Percentiles rank a stretch among this genome's conserved stretches.
Conservation (phyloP, 306 rosid genomes). For the Quercus cerris region DNA sequence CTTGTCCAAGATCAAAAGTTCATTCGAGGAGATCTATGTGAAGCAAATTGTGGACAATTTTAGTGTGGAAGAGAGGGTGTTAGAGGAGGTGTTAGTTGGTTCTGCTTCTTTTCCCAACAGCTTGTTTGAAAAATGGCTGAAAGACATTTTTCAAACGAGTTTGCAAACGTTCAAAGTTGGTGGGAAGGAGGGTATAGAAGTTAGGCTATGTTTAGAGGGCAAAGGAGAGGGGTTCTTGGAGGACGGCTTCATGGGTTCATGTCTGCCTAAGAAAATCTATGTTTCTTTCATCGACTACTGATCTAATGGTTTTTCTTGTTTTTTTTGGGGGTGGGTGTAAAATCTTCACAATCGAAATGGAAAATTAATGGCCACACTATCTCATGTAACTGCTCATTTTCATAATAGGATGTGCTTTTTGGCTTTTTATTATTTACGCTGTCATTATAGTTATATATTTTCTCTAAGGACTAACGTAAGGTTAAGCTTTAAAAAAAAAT, state of each 20-base stretch:
- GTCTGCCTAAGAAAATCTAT: constrained; percentile 72
- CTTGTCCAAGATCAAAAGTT: constrained; percentile 43
- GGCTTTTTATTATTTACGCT: background rate
- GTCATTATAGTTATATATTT: too few species aligned
- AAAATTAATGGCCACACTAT: constrained; percentile 29
- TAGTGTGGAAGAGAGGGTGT: constrained; percentile 68
- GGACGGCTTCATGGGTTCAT: constrained; percentile 72
- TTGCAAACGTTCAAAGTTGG: constrained; percentile 52
- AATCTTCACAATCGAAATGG: constrained; percentile 25
- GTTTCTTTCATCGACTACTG: constrained; percentile 61
- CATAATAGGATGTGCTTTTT: constrained; percentile 51
- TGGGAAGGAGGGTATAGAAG: constrained; percentile 65
- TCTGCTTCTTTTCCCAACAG: constrained; percentile 71
- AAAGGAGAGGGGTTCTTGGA: constrained; percentile 59
- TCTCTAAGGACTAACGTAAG: too few species aligned
- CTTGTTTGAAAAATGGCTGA: constrained; percentile 88
- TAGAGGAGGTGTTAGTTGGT: constrained; percentile 57
- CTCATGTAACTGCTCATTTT: constrained; percentile 64
- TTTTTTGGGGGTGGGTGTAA: constrained; percentile 5
- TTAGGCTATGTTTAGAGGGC: constrained; percentile 83
- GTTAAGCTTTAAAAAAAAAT: too few species aligned
- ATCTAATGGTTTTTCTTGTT: constrained; percentile 14
- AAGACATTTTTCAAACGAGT: constrained; percentile 72
- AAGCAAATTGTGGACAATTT: constrained; percentile 40
- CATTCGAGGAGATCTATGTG: constrained; percentile 54